Percentiles rank a stretch among this genome's conserved stretches.
These are phyloP conservation scores for Bipolaris zeicola DNA, from an alignment of 2,329 filamentous ascomycete species.

Conservation along the genomic window DNA sequence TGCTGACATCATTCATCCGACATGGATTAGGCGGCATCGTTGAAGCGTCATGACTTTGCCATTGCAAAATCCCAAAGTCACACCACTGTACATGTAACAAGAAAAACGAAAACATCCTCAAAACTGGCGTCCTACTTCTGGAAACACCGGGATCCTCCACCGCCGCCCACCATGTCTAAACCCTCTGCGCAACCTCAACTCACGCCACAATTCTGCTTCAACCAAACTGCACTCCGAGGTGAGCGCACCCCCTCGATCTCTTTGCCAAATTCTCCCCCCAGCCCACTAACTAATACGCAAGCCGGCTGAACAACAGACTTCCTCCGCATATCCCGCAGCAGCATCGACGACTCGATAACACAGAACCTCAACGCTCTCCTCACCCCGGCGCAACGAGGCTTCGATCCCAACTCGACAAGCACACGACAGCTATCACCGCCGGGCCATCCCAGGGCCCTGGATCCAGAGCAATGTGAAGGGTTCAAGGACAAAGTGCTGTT, in stretches of 20 bases:
- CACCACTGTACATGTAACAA: not conserved
- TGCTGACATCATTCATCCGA: constrained; percentile 42
- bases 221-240: constrained; percentile 58
- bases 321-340: constrained; percentile 79
- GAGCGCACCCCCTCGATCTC: constrained; percentile 11
- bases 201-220: constrained; percentile 59
- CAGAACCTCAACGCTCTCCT: constrained; percentile 91
- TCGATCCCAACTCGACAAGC: constrained; percentile 80
- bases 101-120: not conserved
- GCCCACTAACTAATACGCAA: constrained; percentile 44
- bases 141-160: constrained; percentile 19
- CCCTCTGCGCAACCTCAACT: constrained; percentile 49
- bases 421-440: constrained; percentile 61
- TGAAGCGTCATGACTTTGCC: constrained; percentile 17
- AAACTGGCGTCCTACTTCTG: constrained; percentile 43
- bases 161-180: constrained; percentile 47
- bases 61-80: constrained; percentile 4
- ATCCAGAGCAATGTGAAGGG: constrained; percentile 64
- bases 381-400: constrained; percentile 72
- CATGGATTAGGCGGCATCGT: constrained; percentile 20
- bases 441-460: constrained; percentile 58
- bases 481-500: constrained; percentile 85
- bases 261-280: constrained; percentile 6
- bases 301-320: constrained; percentile 68
- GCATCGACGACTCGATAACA: constrained; percentile 90